phyloP scores from a whole-genome alignment of 2,329 filamentous ascomycete species.

The Aspergillus intermedius region DNA sequence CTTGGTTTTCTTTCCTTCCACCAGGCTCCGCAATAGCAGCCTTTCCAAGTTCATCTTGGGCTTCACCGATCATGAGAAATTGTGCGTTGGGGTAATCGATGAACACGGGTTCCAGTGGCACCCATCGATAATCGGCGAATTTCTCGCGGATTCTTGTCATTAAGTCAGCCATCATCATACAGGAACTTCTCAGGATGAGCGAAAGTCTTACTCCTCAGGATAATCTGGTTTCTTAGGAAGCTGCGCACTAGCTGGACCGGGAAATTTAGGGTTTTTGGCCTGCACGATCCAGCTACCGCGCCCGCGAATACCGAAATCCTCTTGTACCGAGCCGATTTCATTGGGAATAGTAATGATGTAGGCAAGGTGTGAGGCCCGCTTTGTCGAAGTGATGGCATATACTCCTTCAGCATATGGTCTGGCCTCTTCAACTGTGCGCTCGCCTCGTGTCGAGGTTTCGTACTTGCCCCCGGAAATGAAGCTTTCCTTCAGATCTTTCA shows the following conservation, averaged over 20 bases:
- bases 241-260: conserved; percentile 57
- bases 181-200: neutral
- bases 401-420: conserved; percentile 77
- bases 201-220: conserved; percentile 54
- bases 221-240: conserved; percentile 63
- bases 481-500: conserved; percentile 63
- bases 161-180: neutral
- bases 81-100: conserved; percentile 70
- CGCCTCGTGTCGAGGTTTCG: conserved; percentile 67
- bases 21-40: conserved; percentile 27
- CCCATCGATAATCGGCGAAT: conserved; percentile 68
- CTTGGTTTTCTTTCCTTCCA: conserved; percentile 50
- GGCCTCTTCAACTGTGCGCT: conserved; percentile 61
- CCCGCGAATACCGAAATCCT: conserved; percentile 63
- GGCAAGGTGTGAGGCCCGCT: conserved; percentile 65
- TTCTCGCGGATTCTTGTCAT: conserved; percentile 57
- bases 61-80: conserved; percentile 67
- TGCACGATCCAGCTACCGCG: conserved; percentile 73
- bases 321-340: conserved; percentile 64
- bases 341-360: conserved; percentile 73
- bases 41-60: conserved; percentile 28
- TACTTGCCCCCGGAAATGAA: conserved; percentile 65
- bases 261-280: conserved; percentile 69
- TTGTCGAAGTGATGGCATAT: conserved; percentile 70
- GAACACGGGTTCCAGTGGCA: conserved; percentile 64